Conservation (phyloP, 2,329 filamentous ascomycete genomes). For the Pseudonectria buxi region DNA sequence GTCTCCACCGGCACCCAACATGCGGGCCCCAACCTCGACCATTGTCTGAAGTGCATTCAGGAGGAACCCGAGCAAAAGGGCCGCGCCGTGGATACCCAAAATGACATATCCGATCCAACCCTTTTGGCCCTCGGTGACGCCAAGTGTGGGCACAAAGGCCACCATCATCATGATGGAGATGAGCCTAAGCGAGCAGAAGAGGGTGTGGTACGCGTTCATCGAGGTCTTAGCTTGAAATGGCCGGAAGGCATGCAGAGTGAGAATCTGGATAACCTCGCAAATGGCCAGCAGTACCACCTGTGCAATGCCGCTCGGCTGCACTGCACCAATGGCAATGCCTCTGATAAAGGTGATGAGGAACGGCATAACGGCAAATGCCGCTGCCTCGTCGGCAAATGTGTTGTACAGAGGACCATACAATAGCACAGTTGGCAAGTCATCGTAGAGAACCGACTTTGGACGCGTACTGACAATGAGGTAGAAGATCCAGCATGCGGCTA, state of each 20-base stretch:
- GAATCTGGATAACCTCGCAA: constrained; percentile 83
- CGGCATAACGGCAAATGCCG: constrained; percentile 82
- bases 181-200: constrained; percentile 73
- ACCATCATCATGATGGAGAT: constrained; percentile 69
- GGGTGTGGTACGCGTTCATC: constrained; percentile 93
- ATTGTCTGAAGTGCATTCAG: constrained; percentile 86
- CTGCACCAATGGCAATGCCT: constrained; percentile 83
- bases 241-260: constrained; percentile 82
- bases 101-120: constrained; percentile 96
- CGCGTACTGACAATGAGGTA: constrained; percentile 73
- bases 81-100: constrained; percentile 74
- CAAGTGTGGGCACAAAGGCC: constrained; percentile 77
- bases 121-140: constrained; percentile 69
- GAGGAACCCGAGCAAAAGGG: constrained; percentile 87
- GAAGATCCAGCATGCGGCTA: constrained; percentile 72
- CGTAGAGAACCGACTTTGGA: constrained; percentile 82
- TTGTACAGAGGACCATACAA: constrained; percentile 94
- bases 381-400: constrained; percentile 90
- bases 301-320: constrained; percentile 87
- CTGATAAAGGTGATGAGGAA: constrained; percentile 78
- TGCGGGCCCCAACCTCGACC: constrained; percentile 76
- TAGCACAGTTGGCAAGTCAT: constrained; percentile 83
- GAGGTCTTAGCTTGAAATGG: constrained; percentile 88
- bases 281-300: constrained; percentile 89
- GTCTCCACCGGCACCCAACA: constrained; percentile 76